phyloP scores from a whole-genome alignment of 2,329 filamentous ascomycete genomes.

The Cladosporium sp. region DNA sequence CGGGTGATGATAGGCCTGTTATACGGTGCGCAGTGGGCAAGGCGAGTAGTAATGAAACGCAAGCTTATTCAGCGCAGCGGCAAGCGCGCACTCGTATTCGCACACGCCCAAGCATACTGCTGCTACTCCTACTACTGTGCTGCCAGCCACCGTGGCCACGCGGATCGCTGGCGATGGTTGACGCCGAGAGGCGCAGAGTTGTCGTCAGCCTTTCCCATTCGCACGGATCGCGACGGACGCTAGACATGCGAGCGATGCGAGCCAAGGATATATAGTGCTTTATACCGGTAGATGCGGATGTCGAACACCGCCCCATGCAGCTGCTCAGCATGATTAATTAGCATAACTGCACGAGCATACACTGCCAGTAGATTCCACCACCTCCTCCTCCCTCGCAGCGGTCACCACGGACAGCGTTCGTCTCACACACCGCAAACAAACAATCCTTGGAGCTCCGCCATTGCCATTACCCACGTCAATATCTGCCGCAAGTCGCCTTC shows the following conservation, averaged over 20 bases:
- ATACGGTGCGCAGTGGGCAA: neutral
- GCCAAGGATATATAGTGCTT: conserved; percentile 16
- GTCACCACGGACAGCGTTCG: neutral
- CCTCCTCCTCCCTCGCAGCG: neutral
- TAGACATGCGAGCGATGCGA: conserved; percentile 9
- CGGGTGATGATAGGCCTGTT: neutral
- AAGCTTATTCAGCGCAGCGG: neutral
- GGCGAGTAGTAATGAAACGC: neutral
- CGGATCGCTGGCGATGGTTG: conserved; percentile 2
- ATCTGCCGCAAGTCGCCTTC: neutral
- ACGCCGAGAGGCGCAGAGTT: conserved; percentile 4
- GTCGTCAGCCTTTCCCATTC: conserved; percentile 15
- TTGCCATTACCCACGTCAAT: neutral
- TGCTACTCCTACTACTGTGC: neutral
- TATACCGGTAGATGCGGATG: neutral
- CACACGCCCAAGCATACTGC: neutral
- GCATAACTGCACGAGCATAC: neutral
- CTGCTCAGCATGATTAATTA: neutral
- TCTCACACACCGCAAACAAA: neutral
- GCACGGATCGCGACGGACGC: conserved; percentile 9
- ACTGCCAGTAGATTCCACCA: neutral
- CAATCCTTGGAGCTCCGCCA: neutral
- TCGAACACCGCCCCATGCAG: neutral
- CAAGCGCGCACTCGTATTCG: conserved; percentile 7
- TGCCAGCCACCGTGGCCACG: neutral